phyloP scores from a whole-genome alignment of 441 rosid species.

The Gossypium davidsonii region DNA sequence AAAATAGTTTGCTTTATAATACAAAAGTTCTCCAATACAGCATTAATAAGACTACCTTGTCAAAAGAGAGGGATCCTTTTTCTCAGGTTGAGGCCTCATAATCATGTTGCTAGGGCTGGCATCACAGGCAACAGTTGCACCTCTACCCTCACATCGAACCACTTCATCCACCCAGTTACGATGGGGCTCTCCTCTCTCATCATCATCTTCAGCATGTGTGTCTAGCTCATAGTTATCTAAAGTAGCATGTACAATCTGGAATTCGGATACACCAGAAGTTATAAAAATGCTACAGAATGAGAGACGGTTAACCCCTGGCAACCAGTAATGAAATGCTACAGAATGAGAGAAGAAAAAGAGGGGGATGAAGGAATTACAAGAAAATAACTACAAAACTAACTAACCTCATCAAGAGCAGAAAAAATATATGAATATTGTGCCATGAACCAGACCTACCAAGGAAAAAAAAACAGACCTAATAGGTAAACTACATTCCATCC shows the following conservation, averaged over 20 bases:
- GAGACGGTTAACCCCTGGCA: neutral
- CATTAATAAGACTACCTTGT: slow-evolving; percentile 44
- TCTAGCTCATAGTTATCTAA: slow-evolving; percentile 78
- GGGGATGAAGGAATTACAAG: neutral
- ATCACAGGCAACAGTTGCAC: slow-evolving; percentile 37
- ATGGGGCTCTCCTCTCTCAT: slow-evolving; percentile 58
- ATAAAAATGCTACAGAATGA: neutral
- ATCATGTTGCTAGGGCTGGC: slow-evolving; percentile 46
- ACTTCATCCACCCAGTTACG: slow-evolving; percentile 98
- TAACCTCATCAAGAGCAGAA: slow-evolving; percentile 71
- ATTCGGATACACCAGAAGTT: neutral
- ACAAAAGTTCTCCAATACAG: neutral
- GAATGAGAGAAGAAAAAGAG: neutral
- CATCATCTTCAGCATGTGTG: slow-evolving; percentile 30
- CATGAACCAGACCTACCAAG: slow-evolving; percentile 89
- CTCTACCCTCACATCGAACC: slow-evolving; percentile 83
- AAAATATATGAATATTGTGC: slow-evolving; percentile 66
- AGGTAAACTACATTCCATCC: slow-evolving; percentile 6
- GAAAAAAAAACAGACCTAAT: slow-evolving; percentile 11
- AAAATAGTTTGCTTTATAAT: neutral
- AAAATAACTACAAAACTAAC: slow-evolving; percentile 11
- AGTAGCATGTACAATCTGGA: slow-evolving; percentile 72
- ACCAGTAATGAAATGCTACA: neutral
- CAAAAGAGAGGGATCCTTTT: slow-evolving; percentile 74
- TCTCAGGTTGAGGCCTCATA: slow-evolving; percentile 54